Evolutionary conservation across 1,139 yeast genomes (phyloP).

Genomic region (Meyerozyma athensensis): DNA sequence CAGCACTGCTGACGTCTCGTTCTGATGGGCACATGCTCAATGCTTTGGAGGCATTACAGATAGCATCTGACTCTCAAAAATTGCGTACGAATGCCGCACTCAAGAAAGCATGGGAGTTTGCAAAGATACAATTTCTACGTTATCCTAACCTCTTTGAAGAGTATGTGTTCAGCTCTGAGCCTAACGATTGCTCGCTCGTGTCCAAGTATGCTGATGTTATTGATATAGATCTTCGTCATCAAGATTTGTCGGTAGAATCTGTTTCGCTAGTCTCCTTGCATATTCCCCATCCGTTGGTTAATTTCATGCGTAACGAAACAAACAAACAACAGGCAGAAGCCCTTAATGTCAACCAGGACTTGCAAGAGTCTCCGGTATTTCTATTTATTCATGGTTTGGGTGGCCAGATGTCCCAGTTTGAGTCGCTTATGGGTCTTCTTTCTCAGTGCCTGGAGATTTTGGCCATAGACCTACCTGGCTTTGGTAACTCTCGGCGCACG

Average conservation of each 20-base stretch:
- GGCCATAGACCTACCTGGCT: slow-evolving; percentile 71
- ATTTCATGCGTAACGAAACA: slow-evolving; percentile 40
- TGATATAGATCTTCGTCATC: slow-evolving; percentile 26
- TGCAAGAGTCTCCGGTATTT: slow-evolving; percentile 51
- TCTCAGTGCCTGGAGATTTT: slow-evolving; percentile 63
- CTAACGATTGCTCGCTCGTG: slow-evolving; percentile 52
- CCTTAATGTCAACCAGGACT: slow-evolving; percentile 27
- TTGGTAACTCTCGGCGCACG: slow-evolving; percentile 49
- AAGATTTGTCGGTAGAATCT: slow-evolving; percentile 26
- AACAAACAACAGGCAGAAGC: slow-evolving; percentile 18
- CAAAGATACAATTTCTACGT: slow-evolving; percentile 21
- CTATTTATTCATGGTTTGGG: slow-evolving; percentile 73
- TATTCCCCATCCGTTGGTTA: slow-evolving; percentile 51
- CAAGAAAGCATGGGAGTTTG: slow-evolving; percentile 24
- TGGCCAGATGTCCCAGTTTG: slow-evolving; percentile 73
- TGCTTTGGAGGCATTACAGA: background rate
- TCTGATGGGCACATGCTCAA: slow-evolving; percentile 1
- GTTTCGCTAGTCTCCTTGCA: slow-evolving; percentile 41
- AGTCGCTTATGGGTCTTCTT: slow-evolving; percentile 57
- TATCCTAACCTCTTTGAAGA: slow-evolving; percentile 34
- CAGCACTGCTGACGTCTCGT: slow-evolving; percentile 3
- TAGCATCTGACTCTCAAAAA: background rate
- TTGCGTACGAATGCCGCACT: slow-evolving; percentile 17
- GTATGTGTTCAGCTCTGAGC: slow-evolving; percentile 37
- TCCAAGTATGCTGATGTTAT: slow-evolving; percentile 43